These are phyloP conservation scores for Sporodiniella umbellata DNA, from an alignment of 371 early-diverging fungal species.

Conservation along the genomic window DNA sequence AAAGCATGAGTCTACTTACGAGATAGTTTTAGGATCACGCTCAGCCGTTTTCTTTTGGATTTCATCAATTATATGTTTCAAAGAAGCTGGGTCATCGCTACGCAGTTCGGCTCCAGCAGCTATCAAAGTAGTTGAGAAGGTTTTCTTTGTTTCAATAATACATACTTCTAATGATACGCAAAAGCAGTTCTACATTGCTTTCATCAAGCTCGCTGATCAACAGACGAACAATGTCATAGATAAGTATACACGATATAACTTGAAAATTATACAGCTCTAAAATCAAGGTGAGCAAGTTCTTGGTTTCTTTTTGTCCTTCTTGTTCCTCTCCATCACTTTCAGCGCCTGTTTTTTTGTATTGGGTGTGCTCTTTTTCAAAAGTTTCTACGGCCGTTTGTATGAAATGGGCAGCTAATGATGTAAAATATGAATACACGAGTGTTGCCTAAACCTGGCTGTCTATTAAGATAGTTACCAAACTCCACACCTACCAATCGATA, in stretches of 20 bases:
- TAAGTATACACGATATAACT: slow-evolving; percentile 77
- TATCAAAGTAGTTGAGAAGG: slow-evolving; percentile 20
- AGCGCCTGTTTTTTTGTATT: slow-evolving; percentile 23
- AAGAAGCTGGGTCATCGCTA: slow-evolving; percentile 85
- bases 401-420: slow-evolving; percentile 68
- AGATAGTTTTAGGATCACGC: slow-evolving; percentile 37
- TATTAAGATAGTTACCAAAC: no score
- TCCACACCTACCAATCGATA: slow-evolving; percentile 84
- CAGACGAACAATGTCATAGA: slow-evolving; percentile 82
- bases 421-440: not conserved
- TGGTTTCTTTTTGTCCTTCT: slow-evolving; percentile 62
- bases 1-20: slow-evolving; percentile 31
- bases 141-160: no score
- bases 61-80: slow-evolving; percentile 82
- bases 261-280: slow-evolving; percentile 90
- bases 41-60: slow-evolving; percentile 62
- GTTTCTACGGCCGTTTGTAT: slow-evolving; percentile 81
- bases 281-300: slow-evolving; percentile 77
- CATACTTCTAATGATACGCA: slow-evolving; percentile 77
- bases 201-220: slow-evolving; percentile 71
- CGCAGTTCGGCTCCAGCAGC: slow-evolving; percentile 87
- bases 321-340: slow-evolving; percentile 41
- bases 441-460: no score
- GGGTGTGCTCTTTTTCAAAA: slow-evolving; percentile 51
- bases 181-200: slow-evolving; percentile 82